Base-by-base conservation (phyloP, 2,329 filamentous ascomycete species). In the Fusarium domesticum region DNA sequence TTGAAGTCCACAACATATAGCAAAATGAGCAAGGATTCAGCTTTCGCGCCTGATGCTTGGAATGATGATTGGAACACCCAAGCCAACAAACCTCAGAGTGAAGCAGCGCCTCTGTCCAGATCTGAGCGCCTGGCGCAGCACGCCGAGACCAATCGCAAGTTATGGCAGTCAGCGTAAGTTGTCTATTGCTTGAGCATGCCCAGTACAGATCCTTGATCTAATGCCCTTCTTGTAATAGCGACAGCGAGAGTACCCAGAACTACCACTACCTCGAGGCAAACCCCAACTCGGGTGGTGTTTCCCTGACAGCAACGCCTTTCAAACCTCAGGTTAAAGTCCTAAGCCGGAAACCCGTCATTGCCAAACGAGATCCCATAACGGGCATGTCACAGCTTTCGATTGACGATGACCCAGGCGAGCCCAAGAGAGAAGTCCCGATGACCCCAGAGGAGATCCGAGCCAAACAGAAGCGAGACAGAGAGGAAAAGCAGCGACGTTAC, bases 401-500 rank as follows among this genome's bases (percentile, higher is more conserved):
- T 20, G 67, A 73, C 39, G 69, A 72, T 42, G 77, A 79, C 47
- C 77, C 77, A 20, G 83, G 84, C 10, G 84, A 83, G 18, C 80
- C 86, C 41, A 69, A 72, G 42, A 82, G 80, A 62, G 78, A 80
- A 51, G 72, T 76, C 16, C 81, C 83, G 56, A 78, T 81, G 34
- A 86, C 81, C 0, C 79, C 85, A 4, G 87, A 92, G 58, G 86
- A 96, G 70, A 79, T 90, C 25, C 83, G 87, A 50, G 80, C 83
- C 18, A 86, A 86, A 61, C 87, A 91, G 41, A 82, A 89, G 63
- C 77, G 80, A 37, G 89, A 95, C 57, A 80, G 83, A 8, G 90
- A 95, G 62, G 90, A 95, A 70, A 96, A 93, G 71, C 87, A 95
- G 71, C 83, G 83, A 44, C 86, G 87, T 48, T 96, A 96, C 64